These are phyloP conservation scores for Fusarium austroafricanum DNA, from an alignment of 2,329 filamentous ascomycete species.

Conservation along the genomic window DNA sequence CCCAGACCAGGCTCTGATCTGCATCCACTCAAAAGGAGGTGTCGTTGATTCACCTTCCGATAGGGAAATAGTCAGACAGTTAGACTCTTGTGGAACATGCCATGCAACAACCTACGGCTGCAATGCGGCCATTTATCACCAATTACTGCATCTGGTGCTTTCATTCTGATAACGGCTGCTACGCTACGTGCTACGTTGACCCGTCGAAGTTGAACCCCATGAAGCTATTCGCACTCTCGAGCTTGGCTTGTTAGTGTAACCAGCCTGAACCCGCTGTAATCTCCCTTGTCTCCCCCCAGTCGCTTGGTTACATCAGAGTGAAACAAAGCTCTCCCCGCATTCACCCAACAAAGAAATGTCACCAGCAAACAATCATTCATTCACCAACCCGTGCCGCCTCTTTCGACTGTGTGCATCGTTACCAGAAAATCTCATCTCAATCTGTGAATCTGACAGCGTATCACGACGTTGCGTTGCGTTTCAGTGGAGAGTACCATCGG, in stretches of 20 bases:
- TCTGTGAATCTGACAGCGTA: slow-evolving; percentile 8
- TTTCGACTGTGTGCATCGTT: slow-evolving; percentile 8
- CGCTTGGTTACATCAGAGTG: slow-evolving; percentile 24
- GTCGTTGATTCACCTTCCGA: slow-evolving; percentile 14
- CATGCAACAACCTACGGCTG: slow-evolving; percentile 31
- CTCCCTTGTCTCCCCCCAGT: slow-evolving; percentile 1
- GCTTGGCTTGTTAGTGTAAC: slow-evolving; percentile 14
- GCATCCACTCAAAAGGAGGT: neutral
- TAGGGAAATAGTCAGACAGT: slow-evolving; percentile 11
- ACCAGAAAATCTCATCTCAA: slow-evolving; percentile 10
- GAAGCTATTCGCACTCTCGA: slow-evolving; percentile 25
- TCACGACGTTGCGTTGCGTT: slow-evolving; percentile 26
- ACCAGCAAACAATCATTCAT: neutral
- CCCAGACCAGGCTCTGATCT: neutral
- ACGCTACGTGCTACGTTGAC: slow-evolving; percentile 20
- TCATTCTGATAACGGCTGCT: slow-evolving; percentile 17
- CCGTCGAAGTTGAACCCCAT: neutral
- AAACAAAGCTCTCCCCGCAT: slow-evolving; percentile 12
- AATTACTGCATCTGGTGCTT: slow-evolving; percentile 1
- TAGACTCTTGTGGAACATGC: slow-evolving; percentile 20
- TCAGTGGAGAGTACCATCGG: neutral
- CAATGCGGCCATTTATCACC: slow-evolving; percentile 36
- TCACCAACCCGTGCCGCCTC: neutral
- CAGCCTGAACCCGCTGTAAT: slow-evolving; percentile 2
- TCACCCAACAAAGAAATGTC: slow-evolving; percentile 6